Conservation (phyloP, 129 eudicot species). For the Ambrosia artemisiifolia region DNA sequence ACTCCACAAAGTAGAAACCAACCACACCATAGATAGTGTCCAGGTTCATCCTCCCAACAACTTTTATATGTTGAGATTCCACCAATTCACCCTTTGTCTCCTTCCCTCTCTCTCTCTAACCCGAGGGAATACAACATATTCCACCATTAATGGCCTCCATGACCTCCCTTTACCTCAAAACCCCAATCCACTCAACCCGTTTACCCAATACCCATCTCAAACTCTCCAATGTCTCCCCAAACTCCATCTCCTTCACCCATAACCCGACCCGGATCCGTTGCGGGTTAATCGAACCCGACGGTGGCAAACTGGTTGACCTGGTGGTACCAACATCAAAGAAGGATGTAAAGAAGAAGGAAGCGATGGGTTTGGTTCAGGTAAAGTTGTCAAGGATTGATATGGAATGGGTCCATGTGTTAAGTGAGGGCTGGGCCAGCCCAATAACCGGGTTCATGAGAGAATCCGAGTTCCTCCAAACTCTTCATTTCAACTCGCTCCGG, state of each 20-base stretch:
- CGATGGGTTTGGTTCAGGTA: slow-evolving; percentile 47
- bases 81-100: not conserved
- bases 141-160: slow-evolving; percentile 48
- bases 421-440: slow-evolving; percentile 99
- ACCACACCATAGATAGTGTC: slow-evolving; percentile 17
- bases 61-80: not conserved
- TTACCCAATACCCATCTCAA: slow-evolving; percentile 32
- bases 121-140: not conserved
- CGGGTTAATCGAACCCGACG: slow-evolving; percentile 80
- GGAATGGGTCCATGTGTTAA: slow-evolving; percentile 92
- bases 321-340: slow-evolving; percentile 48
- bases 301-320: slow-evolving; percentile 74
- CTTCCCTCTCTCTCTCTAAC: not conserved
- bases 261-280: slow-evolving; percentile 34
- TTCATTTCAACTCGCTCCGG: slow-evolving; percentile 91
- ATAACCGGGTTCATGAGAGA: slow-evolving; percentile 91
- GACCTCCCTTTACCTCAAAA: slow-evolving; percentile 46
- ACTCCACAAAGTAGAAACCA: not conserved
- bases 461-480: slow-evolving; percentile 99
- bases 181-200: slow-evolving; percentile 31
- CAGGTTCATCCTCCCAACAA: slow-evolving; percentile 47
- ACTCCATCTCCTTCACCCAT: slow-evolving; percentile 7
- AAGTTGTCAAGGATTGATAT: slow-evolving; percentile 68
- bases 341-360: slow-evolving; percentile 43
- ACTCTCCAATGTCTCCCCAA: slow-evolving; percentile 34